Percentiles rank a stretch among this genome's conserved stretches.
Conservation (phyloP, 192 early-diverging fungal genomes). For the Rhizophagus clarus region DNA sequence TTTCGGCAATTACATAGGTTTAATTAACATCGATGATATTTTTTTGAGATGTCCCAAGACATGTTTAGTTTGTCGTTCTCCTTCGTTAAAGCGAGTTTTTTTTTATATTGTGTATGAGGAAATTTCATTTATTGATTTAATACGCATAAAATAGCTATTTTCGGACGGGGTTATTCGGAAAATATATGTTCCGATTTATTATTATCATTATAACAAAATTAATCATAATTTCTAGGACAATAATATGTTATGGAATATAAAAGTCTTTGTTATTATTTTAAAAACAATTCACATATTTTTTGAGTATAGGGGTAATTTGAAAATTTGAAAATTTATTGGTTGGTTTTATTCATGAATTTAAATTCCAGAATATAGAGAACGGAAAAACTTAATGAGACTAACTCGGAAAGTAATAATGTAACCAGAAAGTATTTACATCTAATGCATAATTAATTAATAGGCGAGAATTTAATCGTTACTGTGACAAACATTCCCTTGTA, state of each 20-base stretch:
- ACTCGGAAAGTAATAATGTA: background rate
- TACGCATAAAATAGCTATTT: no score
- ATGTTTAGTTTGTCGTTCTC: no score
- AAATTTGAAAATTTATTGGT: conserved; percentile 59
- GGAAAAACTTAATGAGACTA: background rate
- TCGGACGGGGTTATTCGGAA: conserved; percentile 91
- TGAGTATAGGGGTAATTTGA: conserved; percentile 88
- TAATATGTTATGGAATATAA: conserved; percentile 62
- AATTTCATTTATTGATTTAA: no score
- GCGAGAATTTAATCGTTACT: conserved; percentile 41
- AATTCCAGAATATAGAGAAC: conserved; percentile 48
- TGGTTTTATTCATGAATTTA: background rate
- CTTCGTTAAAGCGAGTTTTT: no score
- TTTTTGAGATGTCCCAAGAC: no score
- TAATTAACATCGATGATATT: no score
- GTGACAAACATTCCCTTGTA: conserved; percentile 52
- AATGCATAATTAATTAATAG: conserved; percentile 49
- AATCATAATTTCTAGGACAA: conserved; percentile 44
- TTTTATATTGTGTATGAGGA: no score
- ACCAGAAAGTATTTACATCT: conserved; percentile 53
- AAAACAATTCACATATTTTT: conserved; percentile 68
- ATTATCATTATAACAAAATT: no score
- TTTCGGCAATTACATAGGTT: no score
- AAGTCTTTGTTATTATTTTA: conserved; percentile 64
- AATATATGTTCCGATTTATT: conserved; percentile 76